Conservation (phyloP, 371 early-diverging fungal species). For the Mucor plumbeus region DNA sequence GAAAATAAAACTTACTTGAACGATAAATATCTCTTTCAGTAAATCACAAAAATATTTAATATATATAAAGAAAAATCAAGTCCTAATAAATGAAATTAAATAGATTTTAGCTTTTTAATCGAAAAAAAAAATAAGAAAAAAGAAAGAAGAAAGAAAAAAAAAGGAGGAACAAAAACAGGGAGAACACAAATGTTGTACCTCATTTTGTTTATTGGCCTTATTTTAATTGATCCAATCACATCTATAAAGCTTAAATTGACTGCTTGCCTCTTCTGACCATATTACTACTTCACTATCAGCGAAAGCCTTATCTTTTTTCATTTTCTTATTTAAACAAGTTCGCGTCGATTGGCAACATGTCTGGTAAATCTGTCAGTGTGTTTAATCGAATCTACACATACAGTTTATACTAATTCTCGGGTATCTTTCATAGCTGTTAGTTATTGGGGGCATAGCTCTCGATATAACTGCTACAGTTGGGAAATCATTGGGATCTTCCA, state of each 20-base stretch:
- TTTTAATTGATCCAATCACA: slow-evolving; percentile 19
- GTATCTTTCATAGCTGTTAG: slow-evolving; percentile 49
- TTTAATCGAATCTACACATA: background rate
- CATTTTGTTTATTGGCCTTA: slow-evolving; percentile 13
- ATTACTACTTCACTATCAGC: background rate
- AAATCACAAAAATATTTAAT: background rate
- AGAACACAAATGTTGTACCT: slow-evolving; percentile 20
- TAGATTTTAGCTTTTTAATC: background rate
- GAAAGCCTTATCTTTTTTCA: background rate
- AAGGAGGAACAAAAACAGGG: slow-evolving; percentile 3
- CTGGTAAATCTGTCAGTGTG: slow-evolving; percentile 22
- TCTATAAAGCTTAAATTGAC: slow-evolving; percentile 2
- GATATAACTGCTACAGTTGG: slow-evolving; percentile 71
- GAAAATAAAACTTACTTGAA: slow-evolving; percentile 3
- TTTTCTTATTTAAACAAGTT: background rate
- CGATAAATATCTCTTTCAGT: background rate
- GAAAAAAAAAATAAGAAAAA: background rate
- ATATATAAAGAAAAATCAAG: background rate
- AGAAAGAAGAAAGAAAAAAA: slow-evolving; percentile 6
- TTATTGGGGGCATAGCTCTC: slow-evolving; percentile 85
- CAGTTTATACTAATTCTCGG: background rate
- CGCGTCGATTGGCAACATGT: slow-evolving; percentile 1
- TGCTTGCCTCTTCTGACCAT: background rate
- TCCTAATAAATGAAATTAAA: background rate
- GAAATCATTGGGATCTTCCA: slow-evolving; percentile 14